These are phyloP conservation scores for Blastobotrys arbuscula DNA, from an alignment of 1,139 yeast species.

Conservation along the genomic window DNA sequence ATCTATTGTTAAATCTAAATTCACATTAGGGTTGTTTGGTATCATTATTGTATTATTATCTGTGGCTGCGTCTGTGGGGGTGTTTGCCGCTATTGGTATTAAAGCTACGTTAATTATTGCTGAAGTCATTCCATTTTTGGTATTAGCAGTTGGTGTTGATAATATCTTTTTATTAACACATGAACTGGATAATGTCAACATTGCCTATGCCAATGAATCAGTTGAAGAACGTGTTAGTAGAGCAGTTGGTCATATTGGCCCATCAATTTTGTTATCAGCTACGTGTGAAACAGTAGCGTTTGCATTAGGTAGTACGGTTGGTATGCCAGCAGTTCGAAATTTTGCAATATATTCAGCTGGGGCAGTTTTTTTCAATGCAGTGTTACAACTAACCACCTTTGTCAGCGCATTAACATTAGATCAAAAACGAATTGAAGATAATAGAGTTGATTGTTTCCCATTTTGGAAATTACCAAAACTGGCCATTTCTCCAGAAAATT, in stretches of 20 bases:
- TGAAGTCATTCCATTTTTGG: constrained; percentile 92
- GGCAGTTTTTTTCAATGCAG: constrained; percentile 70
- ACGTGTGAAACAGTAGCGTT: constrained; percentile 73
- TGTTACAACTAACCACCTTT: constrained; percentile 77
- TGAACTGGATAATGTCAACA: constrained; percentile 57
- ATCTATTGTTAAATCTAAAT: constrained; percentile 54
- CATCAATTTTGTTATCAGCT: constrained; percentile 77
- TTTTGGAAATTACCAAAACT: constrained; percentile 21
- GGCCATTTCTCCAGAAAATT: constrained; percentile 19
- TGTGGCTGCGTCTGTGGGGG: constrained; percentile 67
- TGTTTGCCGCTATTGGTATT: constrained; percentile 67
- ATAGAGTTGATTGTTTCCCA: constrained; percentile 52
- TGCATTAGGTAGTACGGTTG: constrained; percentile 68
- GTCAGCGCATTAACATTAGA: constrained; percentile 67
- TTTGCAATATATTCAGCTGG: constrained; percentile 90
- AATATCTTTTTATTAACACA: constrained; percentile 83
- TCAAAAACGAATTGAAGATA: constrained; percentile 53
- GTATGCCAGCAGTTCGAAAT: constrained; percentile 94
- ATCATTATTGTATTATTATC: constrained; percentile 74
- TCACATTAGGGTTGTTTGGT: constrained; percentile 75
- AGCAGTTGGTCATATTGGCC: constrained; percentile 72
- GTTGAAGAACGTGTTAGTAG: constrained; percentile 53
- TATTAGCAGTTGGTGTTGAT: constrained; percentile 92
- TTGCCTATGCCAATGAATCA: constrained; percentile 40
- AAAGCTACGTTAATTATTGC: constrained; percentile 90